Conservation (phyloP, 306 rosid genomes). For the Fragaria ananassa region DNA sequence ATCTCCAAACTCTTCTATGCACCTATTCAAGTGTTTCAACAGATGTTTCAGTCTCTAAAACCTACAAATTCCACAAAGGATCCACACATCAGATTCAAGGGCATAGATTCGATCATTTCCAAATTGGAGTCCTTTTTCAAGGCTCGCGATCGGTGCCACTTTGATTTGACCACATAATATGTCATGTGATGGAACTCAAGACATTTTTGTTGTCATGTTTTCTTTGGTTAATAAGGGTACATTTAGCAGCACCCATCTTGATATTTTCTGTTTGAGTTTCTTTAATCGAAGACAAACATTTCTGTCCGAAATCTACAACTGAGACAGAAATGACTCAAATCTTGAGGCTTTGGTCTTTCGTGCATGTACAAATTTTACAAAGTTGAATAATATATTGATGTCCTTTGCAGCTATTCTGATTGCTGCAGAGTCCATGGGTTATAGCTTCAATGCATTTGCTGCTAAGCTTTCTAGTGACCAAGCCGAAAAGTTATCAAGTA, state of each 20-base stretch:
- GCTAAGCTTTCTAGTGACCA: conserved; percentile 67
- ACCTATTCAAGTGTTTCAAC: not conserved
- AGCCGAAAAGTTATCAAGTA: conserved; percentile 57
- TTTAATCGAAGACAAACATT: too few relatives aligned
- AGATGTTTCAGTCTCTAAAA: conserved; percentile 9
- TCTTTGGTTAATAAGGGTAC: too few relatives aligned
- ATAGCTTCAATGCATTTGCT: conserved; percentile 92
- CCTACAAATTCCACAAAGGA: not conserved
- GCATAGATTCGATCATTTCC: conserved; percentile 71
- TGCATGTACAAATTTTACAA: not conserved
- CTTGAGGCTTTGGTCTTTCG: too few relatives aligned
- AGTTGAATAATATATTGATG: conserved; percentile 9
- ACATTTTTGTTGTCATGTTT: too few relatives aligned
- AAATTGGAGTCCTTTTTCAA: conserved; percentile 77
- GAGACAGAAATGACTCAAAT: too few relatives aligned
- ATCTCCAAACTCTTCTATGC: conserved; percentile 11
- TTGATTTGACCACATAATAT: conserved; percentile 80
- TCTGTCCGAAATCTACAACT: too few relatives aligned
- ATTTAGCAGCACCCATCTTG: too few relatives aligned
- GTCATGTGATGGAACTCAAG: conserved; percentile 43
- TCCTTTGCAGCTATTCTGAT: conserved; percentile 40
- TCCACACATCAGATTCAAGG: too few relatives aligned
- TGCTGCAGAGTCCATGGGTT: conserved; percentile 60
- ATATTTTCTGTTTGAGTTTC: too few relatives aligned
- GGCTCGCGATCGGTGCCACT: conserved; percentile 44